A percentile compares a stretch with the other conserved stretches of the same genome.
These are phyloP conservation scores for Yarrowia sp. DNA, from an alignment of 805 yeast genomes.

Conservation along the genomic window DNA sequence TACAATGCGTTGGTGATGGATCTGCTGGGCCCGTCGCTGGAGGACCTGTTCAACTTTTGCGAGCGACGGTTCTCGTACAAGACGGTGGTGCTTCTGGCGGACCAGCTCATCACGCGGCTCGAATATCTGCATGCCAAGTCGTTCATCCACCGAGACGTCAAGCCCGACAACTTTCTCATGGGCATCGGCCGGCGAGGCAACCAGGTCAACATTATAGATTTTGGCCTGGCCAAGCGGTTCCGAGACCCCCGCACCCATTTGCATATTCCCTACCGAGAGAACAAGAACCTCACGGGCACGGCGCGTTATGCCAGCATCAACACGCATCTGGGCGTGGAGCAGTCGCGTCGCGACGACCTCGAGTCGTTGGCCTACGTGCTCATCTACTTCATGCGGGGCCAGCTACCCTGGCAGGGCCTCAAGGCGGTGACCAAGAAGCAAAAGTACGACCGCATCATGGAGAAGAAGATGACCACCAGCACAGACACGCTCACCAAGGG, in stretches of 20 bases:
- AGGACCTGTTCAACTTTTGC: constrained; percentile 94
- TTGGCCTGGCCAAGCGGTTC: constrained; percentile 90
- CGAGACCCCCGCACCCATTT: constrained; percentile 91
- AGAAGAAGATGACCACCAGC: constrained; percentile 87
- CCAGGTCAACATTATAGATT: constrained; percentile 90
- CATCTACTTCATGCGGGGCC: constrained; percentile 90
- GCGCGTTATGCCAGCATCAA: constrained; percentile 95
- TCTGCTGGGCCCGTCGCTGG: constrained; percentile 89
- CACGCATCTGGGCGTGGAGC: constrained; percentile 96
- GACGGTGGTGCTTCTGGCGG: constrained; percentile 88
- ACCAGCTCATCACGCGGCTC: constrained; percentile 88
- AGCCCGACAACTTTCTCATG: constrained; percentile 82
- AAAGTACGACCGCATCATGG: constrained; percentile 94
- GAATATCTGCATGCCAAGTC: constrained; percentile 95
- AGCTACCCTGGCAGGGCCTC: constrained; percentile 97
- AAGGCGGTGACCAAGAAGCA: constrained; percentile 96
- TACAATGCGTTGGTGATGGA: constrained; percentile 97
- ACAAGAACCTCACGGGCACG: constrained; percentile 94
- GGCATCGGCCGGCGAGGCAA: constrained; percentile 93
- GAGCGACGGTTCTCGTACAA: constrained; percentile 89
- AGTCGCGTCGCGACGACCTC: constrained; percentile 91
- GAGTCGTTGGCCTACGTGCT: constrained; percentile 97
- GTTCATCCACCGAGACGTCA: constrained; percentile 80
- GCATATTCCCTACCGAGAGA: constrained; percentile 95
- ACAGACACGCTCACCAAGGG: constrained; percentile 86